These are phyloP conservation scores for Acanthamoeba healyi DNA, from an alignment of 208 protist species.

Conservation along the genomic window DNA sequence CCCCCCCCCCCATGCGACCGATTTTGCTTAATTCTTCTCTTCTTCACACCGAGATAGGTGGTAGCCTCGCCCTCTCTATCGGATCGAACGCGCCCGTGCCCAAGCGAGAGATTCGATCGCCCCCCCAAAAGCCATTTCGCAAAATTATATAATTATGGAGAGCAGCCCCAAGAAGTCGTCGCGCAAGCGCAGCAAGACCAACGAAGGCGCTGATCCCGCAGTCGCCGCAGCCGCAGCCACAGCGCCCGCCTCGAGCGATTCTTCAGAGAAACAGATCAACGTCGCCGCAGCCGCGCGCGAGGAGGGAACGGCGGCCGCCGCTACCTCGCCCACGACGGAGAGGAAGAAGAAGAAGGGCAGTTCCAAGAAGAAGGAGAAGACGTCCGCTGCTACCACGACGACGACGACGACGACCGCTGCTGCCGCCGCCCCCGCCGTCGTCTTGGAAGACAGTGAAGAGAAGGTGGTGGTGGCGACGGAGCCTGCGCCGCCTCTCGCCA, in stretches of 20 bases:
- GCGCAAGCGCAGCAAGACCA: slow-evolving; percentile 5
- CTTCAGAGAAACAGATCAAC: background rate
- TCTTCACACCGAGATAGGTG: background rate
- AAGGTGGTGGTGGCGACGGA: background rate
- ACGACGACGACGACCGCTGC: background rate
- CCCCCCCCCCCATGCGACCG: too few relatives aligned
- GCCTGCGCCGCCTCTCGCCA: too few relatives aligned
- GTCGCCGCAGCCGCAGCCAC: too few relatives aligned
- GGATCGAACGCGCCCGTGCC: background rate
- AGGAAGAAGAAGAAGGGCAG: slow-evolving; percentile 1
- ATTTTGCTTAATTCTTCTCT: background rate
- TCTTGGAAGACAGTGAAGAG: background rate
- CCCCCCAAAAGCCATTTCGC: background rate
- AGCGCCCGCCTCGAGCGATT: background rate
- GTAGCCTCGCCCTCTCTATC: background rate
- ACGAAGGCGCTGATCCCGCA: background rate
- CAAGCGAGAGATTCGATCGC: background rate
- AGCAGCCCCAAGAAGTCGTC: background rate
- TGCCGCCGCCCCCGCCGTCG: too few relatives aligned
- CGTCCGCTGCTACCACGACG: background rate
- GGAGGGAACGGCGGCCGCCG: background rate
- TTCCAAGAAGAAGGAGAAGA: background rate
- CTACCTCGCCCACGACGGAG: background rate
- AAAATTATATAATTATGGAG: background rate
- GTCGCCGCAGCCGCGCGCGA: background rate